These are phyloP conservation scores for Solanum pimpinellifolium DNA, from an alignment of 257 asterid genomes.

Conservation along the genomic window DNA sequence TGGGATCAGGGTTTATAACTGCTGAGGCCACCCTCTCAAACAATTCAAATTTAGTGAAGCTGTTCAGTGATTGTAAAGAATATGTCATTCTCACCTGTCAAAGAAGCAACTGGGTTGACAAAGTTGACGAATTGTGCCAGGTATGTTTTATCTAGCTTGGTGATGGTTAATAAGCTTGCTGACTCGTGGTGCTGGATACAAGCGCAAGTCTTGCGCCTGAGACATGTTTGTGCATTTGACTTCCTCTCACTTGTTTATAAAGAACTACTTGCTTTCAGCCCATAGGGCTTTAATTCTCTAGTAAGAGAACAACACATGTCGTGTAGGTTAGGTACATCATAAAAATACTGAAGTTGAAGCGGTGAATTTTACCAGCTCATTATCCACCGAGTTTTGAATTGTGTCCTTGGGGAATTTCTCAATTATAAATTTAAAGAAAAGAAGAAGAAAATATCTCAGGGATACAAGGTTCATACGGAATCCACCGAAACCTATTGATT, in stretches of 20 bases:
- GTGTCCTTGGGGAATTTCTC: background rate
- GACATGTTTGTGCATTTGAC: background rate
- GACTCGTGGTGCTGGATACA: background rate
- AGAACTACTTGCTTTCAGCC: background rate
- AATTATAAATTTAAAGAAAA: background rate
- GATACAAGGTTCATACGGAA: background rate
- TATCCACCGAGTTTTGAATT: background rate
- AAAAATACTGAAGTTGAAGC: background rate
- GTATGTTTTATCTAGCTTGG: constrained; percentile 23
- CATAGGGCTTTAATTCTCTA: background rate
- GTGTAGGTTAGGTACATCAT: background rate
- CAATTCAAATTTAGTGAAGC: constrained; percentile 40
- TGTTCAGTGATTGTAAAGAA: constrained; percentile 72
- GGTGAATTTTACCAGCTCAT: background rate
- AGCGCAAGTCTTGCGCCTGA: background rate
- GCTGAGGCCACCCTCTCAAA: constrained; percentile 68
- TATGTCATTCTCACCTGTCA: constrained; percentile 56
- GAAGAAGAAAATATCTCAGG: background rate
- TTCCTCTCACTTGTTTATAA: background rate
- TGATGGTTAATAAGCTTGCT: background rate
- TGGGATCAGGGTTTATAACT: constrained; percentile 70
- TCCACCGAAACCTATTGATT: background rate
- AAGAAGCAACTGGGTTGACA: constrained; percentile 54
- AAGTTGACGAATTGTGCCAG: constrained; percentile 87
- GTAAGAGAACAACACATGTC: background rate